Conservation (phyloP, 2,329 filamentous ascomycete species). For the Dryadomyces quercivorus region DNA sequence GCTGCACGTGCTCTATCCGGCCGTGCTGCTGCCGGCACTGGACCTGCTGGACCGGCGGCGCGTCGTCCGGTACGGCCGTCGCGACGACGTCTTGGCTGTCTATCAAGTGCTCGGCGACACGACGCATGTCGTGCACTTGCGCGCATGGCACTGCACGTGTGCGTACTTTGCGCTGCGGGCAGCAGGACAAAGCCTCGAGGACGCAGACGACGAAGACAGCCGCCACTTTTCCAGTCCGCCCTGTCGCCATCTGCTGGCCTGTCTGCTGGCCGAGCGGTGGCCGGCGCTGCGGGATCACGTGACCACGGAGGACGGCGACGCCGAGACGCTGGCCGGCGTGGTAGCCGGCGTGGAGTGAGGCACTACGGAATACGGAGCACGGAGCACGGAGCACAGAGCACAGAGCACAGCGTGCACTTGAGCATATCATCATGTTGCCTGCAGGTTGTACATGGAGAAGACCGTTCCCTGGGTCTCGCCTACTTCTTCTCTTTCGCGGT, state of each 20-base stretch:
- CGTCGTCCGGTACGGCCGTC: conserved; percentile 39
- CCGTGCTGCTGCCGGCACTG: conserved; percentile 68
- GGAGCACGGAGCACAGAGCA: too few species aligned
- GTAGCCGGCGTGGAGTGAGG: conserved; percentile 26
- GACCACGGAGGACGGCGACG: conserved; percentile 18
- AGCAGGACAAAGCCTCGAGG: background rate
- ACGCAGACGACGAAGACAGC: conserved; percentile 8
- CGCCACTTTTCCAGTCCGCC: conserved; percentile 21
- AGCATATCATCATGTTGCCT: too few species aligned
- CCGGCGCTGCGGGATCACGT: conserved; percentile 41
- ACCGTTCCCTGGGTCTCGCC: background rate
- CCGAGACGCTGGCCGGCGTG: conserved; percentile 63
- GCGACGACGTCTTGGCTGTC: conserved; percentile 5
- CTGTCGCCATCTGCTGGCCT: conserved; percentile 87
- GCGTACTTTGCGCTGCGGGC: conserved; percentile 62
- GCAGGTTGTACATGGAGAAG: background rate
- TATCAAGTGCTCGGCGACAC: conserved; percentile 14
- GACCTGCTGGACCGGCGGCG: conserved; percentile 74
- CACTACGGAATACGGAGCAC: background rate
- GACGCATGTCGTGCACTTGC: conserved; percentile 59
- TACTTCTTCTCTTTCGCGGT: conserved; percentile 36
- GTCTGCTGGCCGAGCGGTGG: conserved; percentile 60
- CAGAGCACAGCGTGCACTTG: too few species aligned
- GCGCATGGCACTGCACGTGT: conserved; percentile 82
- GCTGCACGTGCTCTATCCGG: conserved; percentile 75